Conservation (phyloP, 2,329 filamentous ascomycete genomes). For the Hirsutella minnesotensis region DNA sequence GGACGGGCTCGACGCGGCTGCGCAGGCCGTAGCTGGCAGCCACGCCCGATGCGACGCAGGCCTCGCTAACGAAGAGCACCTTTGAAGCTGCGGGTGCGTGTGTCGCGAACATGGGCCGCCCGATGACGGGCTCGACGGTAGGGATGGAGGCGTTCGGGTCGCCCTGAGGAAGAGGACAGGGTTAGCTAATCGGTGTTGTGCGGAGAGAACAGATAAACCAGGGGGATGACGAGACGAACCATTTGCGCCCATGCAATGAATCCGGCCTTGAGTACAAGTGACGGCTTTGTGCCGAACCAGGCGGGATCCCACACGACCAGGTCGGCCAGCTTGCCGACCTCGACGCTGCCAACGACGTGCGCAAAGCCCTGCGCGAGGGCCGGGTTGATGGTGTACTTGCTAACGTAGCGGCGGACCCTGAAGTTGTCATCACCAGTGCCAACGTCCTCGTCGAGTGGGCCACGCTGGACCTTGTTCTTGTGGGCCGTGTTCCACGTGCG, state of each 20-base stretch:
- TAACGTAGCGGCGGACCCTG: slow-evolving; percentile 82
- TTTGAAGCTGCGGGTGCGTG: slow-evolving; percentile 54
- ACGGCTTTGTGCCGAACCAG: slow-evolving; percentile 81
- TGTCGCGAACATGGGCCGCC: slow-evolving; percentile 76
- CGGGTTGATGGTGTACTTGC: slow-evolving; percentile 94
- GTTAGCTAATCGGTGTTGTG: neutral
- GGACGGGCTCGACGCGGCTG: slow-evolving; percentile 73
- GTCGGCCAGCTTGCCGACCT: slow-evolving; percentile 84
- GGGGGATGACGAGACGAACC: slow-evolving; percentile 35
- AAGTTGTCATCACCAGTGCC: slow-evolving; percentile 78
- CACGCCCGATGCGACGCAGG: slow-evolving; percentile 54
- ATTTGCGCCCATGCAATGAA: slow-evolving; percentile 76
- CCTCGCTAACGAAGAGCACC: slow-evolving; percentile 73
- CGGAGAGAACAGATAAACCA: neutral
- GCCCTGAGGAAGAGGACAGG: slow-evolving; percentile 33
- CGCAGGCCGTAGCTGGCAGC: slow-evolving; percentile 62
- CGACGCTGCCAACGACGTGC: slow-evolving; percentile 75
- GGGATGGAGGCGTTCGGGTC: slow-evolving; percentile 78
- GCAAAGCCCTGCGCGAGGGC: slow-evolving; percentile 83
- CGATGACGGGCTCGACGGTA: slow-evolving; percentile 73
- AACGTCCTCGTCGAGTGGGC: slow-evolving; percentile 63
- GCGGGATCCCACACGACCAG: slow-evolving; percentile 76
- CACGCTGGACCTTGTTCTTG: slow-evolving; percentile 87
- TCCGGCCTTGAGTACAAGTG: slow-evolving; percentile 72
- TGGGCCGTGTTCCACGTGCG: slow-evolving; percentile 96